A percentile compares a stretch with the other conserved stretches of the same genome.
Evolutionary conservation across 148 eudicot genomes (phyloP).

Genomic region (Vaccinium corymbosum): DNA sequence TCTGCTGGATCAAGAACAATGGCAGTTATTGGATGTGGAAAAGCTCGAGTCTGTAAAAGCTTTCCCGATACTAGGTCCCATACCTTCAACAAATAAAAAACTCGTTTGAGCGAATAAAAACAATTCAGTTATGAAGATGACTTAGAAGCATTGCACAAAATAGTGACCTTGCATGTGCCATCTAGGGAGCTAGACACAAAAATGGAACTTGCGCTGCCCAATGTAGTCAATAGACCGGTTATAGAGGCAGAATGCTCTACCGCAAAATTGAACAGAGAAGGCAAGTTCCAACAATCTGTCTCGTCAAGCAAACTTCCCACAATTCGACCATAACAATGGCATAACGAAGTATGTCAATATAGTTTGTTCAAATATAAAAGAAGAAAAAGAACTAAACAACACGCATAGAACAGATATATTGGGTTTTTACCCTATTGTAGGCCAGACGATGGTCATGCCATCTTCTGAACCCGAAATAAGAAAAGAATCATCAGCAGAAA

Average conservation of each 20-base stretch:
- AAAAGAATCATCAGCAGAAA: constrained; percentile 22
- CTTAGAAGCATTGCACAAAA: background rate
- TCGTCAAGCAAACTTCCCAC: constrained; percentile 20
- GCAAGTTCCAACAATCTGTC: constrained; percentile 11
- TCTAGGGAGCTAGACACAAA: constrained; percentile 24
- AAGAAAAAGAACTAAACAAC: background rate
- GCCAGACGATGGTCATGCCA: constrained; percentile 23
- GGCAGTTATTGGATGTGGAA: constrained; percentile 19
- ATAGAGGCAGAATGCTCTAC: constrained; percentile 16
- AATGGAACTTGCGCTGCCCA: constrained; percentile 8
- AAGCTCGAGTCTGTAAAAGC: constrained; percentile 15
- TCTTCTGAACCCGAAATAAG: constrained; percentile 27
- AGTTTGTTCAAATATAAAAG: background rate
- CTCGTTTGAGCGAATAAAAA: background rate
- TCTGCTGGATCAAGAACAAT: constrained; percentile 23
- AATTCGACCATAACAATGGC: background rate
- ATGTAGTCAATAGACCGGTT: constrained; percentile 20
- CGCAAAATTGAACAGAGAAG: constrained; percentile 11
- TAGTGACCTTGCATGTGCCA: constrained; percentile 26
- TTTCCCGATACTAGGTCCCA: constrained; percentile 20
- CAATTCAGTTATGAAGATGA: background rate
- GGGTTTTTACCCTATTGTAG: constrained; percentile 15
- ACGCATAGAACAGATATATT: background rate
- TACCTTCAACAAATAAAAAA: constrained; percentile 8
- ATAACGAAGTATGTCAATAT: background rate